Evolutionary conservation across 2,329 filamentous ascomycete genomes (phyloP).

Genomic region (Aspergillus pseudoglaucus): DNA sequence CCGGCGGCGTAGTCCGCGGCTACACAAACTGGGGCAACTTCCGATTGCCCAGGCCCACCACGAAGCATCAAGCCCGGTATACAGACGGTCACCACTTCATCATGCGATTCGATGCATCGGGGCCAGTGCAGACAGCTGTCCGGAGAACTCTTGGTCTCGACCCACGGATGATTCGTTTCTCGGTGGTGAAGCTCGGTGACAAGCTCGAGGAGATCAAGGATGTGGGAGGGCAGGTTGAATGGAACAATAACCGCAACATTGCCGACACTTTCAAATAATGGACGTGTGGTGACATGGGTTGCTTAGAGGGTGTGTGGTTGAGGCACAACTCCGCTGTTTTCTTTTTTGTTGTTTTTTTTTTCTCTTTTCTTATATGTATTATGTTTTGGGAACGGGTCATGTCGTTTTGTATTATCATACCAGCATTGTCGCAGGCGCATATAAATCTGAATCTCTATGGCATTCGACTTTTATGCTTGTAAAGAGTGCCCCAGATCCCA

Average conservation of each 20-base stretch:
- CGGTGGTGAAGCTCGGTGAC: conserved; percentile 75
- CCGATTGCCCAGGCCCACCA: conserved; percentile 70
- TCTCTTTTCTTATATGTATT: conserved; percentile 9
- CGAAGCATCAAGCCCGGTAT: conserved; percentile 76
- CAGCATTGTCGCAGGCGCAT: conserved; percentile 28
- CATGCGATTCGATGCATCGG: conserved; percentile 85
- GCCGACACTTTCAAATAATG: conserved; percentile 18
- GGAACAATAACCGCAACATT: conserved; percentile 35
- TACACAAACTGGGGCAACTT: conserved; percentile 95
- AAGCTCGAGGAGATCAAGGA: conserved; percentile 57
- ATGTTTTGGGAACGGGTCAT: conserved; percentile 17
- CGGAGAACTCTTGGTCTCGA: conserved; percentile 72
- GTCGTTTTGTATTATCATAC: conserved; percentile 16
- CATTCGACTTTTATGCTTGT: neutral
- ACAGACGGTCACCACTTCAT: conserved; percentile 91
- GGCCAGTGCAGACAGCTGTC: conserved; percentile 66
- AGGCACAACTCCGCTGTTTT: neutral
- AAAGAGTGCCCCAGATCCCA: neutral
- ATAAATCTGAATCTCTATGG: conserved; percentile 8
- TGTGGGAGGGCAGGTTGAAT: conserved; percentile 50
- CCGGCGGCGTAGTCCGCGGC: conserved; percentile 84
- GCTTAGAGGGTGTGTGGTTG: conserved; percentile 3
- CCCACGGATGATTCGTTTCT: conserved; percentile 81
- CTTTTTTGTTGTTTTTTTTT: conserved; percentile 9
- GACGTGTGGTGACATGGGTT: conserved; percentile 4